Evolutionary conservation across 179 eudicot species (phyloP).

Genomic region (Dionaea muscipula): DNA sequence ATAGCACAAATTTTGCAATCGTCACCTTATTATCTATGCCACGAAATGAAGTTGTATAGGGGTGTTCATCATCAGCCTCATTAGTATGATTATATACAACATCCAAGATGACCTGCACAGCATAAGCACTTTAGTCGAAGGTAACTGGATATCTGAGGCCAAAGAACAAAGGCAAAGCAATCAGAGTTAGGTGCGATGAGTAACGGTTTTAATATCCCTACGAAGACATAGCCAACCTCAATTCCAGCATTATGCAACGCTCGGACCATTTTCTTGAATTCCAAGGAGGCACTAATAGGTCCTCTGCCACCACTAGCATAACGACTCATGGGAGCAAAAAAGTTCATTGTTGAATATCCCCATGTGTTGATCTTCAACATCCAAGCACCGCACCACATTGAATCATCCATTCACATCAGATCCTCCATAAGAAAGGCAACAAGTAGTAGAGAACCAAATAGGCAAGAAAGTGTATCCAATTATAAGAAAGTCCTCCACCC

Average conservation of each 20-base stretch:
- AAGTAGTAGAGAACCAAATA: background rate
- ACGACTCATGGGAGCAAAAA: constrained; percentile 99
- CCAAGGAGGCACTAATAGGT: constrained; percentile 65
- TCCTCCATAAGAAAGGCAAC: background rate
- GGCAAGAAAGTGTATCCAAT: background rate
- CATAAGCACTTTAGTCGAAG: constrained; percentile 4
- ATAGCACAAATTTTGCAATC: constrained; percentile 6
- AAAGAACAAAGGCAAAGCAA: background rate
- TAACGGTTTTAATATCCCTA: background rate
- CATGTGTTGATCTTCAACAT: constrained; percentile 72
- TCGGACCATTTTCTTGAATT: constrained; percentile 93
- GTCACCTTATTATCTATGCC: constrained; percentile 96
- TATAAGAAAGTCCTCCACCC: background rate
- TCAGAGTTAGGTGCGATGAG: background rate
- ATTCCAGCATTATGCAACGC: constrained; percentile 94
- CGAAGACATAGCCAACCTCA: constrained; percentile 43
- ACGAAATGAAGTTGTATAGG: constrained; percentile 91
- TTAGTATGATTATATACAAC: constrained; percentile 98
- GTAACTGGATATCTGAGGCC: background rate
- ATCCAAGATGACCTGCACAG: constrained; percentile 85
- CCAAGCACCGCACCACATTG: background rate
- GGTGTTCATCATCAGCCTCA: constrained; percentile 88
- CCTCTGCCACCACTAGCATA: constrained; percentile 96
- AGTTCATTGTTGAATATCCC: constrained; percentile 99
- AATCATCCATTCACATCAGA: background rate